These are phyloP conservation scores for Acarospora socialis DNA, from an alignment of 2,329 filamentous ascomycete species.

Conservation along the genomic window DNA sequence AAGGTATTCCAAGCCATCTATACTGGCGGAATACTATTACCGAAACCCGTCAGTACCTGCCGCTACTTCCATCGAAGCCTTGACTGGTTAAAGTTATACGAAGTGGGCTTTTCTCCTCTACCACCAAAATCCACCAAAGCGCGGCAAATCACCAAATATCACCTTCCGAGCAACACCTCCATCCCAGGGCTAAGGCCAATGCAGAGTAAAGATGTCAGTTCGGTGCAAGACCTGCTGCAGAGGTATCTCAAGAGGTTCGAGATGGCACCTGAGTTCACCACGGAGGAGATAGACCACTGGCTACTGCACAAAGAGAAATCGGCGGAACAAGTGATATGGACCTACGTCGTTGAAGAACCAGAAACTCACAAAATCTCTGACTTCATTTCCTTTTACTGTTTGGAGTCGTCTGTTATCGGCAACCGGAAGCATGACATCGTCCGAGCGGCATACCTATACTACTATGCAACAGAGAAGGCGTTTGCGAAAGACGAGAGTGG, in stretches of 20 bases:
- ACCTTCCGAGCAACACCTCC: conserved; percentile 58
- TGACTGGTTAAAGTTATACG: conserved; percentile 92
- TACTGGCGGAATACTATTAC: conserved; percentile 81
- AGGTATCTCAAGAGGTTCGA: conserved; percentile 70
- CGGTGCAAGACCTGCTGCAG: conserved; percentile 58
- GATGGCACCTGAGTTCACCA: conserved; percentile 66
- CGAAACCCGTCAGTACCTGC: conserved; percentile 82
- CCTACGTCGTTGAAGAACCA: conserved; percentile 71
- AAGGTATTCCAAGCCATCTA: conserved; percentile 92
- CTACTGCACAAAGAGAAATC: conserved; percentile 54
- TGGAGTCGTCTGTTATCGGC: conserved; percentile 84
- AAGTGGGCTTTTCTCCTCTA: conserved; percentile 83
- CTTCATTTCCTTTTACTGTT: conserved; percentile 92
- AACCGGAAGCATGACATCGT: conserved; percentile 64
- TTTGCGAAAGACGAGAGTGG: conserved; percentile 42
- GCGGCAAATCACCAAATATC: conserved; percentile 75
- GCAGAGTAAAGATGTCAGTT: conserved; percentile 61
- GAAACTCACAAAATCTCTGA: conserved; percentile 73
- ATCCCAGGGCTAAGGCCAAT: conserved; percentile 68
- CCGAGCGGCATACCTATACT: conserved; percentile 88
- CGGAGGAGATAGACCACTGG: conserved; percentile 79
- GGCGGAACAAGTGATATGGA: conserved; percentile 76
- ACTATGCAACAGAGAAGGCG: conserved; percentile 78
- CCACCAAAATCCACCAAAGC: conserved; percentile 70
- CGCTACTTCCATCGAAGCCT: conserved; percentile 90